These are phyloP conservation scores for Thuja plicata DNA, from an alignment of 83 land plant genomes.

Conservation along the genomic window DNA sequence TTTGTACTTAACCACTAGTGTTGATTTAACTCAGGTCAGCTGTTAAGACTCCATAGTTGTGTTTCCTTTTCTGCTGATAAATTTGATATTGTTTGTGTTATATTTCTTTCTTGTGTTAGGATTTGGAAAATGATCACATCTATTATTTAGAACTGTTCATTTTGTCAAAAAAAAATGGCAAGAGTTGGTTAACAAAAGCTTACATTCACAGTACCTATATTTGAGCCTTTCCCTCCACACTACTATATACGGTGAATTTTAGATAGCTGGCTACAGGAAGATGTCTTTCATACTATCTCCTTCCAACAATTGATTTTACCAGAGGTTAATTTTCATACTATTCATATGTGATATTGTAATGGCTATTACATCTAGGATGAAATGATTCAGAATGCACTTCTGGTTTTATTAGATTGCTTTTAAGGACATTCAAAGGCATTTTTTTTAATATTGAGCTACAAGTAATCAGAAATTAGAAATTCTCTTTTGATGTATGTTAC, in stretches of 20 bases:
- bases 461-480: neutral
- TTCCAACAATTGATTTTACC: slow-evolving; percentile 88
- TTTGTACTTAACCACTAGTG: neutral
- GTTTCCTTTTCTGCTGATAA: neutral
- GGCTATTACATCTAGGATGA: neutral
- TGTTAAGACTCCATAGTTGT: neutral
- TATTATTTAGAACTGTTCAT: slow-evolving; percentile 91
- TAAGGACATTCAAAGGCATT: neutral
- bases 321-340: slow-evolving; percentile 46
- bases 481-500: slow-evolving; percentile 24
- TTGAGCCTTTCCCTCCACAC: slow-evolving; percentile 96
- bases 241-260: slow-evolving; percentile 88
- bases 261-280: slow-evolving; percentile 93
- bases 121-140: slow-evolving; percentile 95
- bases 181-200: slow-evolving; percentile 78
- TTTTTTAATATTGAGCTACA: neutral
- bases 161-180: slow-evolving; percentile 81
- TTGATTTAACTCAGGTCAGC: neutral
- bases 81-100: neutral
- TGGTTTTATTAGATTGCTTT: neutral
- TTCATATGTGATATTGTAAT: neutral
- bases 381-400: neutral
- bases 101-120: slow-evolving; percentile 44
- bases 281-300: slow-evolving; percentile 70
- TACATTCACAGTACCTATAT: slow-evolving; percentile 90